Base-by-base conservation (phyloP, 257 asterid genomes). In the Ligustrum vulgare region DNA sequence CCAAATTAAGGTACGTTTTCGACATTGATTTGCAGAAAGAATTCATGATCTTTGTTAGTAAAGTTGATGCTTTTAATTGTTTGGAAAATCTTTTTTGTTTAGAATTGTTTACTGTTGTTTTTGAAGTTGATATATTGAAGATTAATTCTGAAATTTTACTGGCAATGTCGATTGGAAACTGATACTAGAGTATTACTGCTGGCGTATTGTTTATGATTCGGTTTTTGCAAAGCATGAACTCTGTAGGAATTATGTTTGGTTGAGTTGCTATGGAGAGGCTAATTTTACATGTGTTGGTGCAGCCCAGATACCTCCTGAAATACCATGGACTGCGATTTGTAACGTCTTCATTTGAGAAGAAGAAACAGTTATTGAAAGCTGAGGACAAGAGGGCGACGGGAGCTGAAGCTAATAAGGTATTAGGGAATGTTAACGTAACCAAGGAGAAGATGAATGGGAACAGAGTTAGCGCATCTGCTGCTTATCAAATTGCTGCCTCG, bases 261-360 rank as follows among this genome's bases (percentile, higher is more conserved):
- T 66, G 60, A 63, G 51, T 11, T 54, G 20, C 62, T 54, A 49
- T 33, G 63, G 11, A 28, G 41, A 20, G 60, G 32, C 33, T 69
- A 15, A 36, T 11, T 39, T 69, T 9, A 69, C 39, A 9, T 60
- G 34, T 8, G 34, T 25, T 77, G n/a, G 31, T 87, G 84, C 89
- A 95, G 99, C 90, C 92, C 37, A 85, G 84, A 60, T 89, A 83
- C 83, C 84, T 91, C 67, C 85, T 89, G 62, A 89, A 89, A 76
- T 65, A 82, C 72, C 93, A 86, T 12, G 84, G 90, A 49, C 71
- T 93, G 60, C 80, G 83, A 0, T 87, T 86, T 15, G 91, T 95
- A 73, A 93, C 96, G 51, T 95, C 99, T 1, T 95, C 99, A 0
- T 10, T 89, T 54, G 98, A 91, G 87, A 95, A 90, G 87, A 93